Conservation (phyloP, 805 yeast species). For the Zygosaccharomyces pseudorouxii region DNA sequence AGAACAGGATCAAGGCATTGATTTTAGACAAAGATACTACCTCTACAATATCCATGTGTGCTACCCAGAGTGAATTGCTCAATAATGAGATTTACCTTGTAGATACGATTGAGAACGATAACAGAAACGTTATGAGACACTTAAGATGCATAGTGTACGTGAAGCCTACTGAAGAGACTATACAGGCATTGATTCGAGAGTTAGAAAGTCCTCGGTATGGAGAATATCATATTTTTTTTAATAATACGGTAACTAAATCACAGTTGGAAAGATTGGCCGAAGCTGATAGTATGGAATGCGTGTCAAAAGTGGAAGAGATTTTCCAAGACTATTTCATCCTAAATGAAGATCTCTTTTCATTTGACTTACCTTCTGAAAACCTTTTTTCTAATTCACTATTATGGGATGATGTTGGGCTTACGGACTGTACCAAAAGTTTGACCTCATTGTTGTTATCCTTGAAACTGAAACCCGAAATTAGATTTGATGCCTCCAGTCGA, state of each 20-base stretch:
- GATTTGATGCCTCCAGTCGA: constrained; percentile 67
- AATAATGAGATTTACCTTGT: constrained; percentile 80
- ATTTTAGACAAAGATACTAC: constrained; percentile 78
- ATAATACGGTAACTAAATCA: constrained; percentile 66
- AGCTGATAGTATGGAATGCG: constrained; percentile 79
- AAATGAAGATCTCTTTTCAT: constrained; percentile 60
- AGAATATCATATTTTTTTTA: constrained; percentile 71
- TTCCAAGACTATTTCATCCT: constrained; percentile 79
- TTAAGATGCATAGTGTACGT: constrained; percentile 75
- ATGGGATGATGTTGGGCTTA: constrained; percentile 28
- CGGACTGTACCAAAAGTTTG: constrained; percentile 23
- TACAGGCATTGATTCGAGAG: constrained; percentile 60
- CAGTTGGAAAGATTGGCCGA: constrained; percentile 86
- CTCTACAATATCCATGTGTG: constrained; percentile 76
- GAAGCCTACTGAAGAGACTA: constrained; percentile 63
- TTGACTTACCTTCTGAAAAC: constrained; percentile 30
- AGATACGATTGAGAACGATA: constrained; percentile 58
- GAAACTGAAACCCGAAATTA: constrained; percentile 71
- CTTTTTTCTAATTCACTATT: constrained; percentile 27
- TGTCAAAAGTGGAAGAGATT: constrained; percentile 70
- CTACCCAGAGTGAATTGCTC: constrained; percentile 81
- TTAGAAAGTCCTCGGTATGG: constrained; percentile 74
- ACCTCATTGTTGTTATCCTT: constrained; percentile 48
- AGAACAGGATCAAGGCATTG: constrained; percentile 58
- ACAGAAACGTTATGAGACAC: constrained; percentile 70